These are phyloP conservation scores for Plasmodium berghei DNA, from an alignment of 169 alveolate species.

Conservation along the genomic window DNA sequence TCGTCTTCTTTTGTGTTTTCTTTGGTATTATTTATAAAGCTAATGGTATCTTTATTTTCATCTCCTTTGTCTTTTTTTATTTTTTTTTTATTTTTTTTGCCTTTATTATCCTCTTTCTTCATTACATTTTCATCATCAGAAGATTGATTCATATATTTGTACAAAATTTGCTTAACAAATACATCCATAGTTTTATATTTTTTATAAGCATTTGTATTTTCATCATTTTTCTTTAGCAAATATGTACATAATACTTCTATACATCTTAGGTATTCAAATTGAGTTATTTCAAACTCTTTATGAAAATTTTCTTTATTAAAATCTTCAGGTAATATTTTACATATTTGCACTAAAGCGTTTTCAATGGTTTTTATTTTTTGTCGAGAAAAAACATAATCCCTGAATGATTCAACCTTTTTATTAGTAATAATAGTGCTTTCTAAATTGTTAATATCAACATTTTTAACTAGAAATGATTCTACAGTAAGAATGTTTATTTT, in stretches of 20 bases:
- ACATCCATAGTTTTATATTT: slow-evolving; percentile 9
- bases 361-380: slow-evolving; percentile 12
- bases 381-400: slow-evolving; percentile 29
- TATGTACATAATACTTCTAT: slow-evolving; percentile 7
- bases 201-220: neutral
- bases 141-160: neutral
- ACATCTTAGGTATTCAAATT: slow-evolving; percentile 30
- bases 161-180: neutral
- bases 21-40: neutral
- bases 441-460: slow-evolving; percentile 32
- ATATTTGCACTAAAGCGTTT: neutral
- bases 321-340: neutral
- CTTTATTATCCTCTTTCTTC: neutral
- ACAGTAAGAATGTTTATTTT: slow-evolving; percentile 12
- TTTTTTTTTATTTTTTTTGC: slow-evolving; percentile 22
- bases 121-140: neutral
- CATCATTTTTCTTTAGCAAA: neutral
- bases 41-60: neutral
- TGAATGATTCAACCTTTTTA: slow-evolving; percentile 22
- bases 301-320: neutral
- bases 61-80: neutral
- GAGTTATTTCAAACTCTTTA: slow-evolving; percentile 16
- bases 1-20: neutral
- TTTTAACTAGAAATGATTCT: slow-evolving; percentile 6
- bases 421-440: slow-evolving; percentile 14